Percentiles rank a stretch among this genome's conserved stretches.
phyloP scores from a whole-genome alignment of 306 rosid genomes.

The Gleditsia sinensis region DNA sequence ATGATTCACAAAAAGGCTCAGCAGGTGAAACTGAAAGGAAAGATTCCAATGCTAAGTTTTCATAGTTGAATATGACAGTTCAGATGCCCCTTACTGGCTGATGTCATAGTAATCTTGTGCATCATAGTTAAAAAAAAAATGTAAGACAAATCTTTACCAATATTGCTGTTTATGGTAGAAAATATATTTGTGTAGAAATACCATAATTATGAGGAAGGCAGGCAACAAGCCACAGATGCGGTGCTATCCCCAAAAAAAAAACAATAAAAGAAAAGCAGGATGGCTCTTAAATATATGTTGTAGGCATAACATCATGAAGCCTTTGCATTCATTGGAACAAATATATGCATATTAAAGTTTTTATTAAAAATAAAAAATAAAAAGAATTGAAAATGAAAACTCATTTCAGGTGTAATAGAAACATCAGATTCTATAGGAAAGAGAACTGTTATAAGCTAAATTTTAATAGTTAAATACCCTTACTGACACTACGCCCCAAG shows the following conservation, averaged over 20 bases:
- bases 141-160: background rate
- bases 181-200: background rate
- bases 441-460: background rate
- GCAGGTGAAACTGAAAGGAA: background rate
- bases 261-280: background rate
- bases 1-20: background rate
- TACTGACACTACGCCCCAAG: conserved; percentile 83
- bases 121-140: conserved; percentile 4
- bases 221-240: background rate
- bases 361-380: background rate
- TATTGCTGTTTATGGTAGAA: background rate
- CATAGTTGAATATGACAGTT: background rate
- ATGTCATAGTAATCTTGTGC: background rate
- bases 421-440: background rate
- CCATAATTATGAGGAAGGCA: background rate
- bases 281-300: background rate
- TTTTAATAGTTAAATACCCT: conserved; percentile 46
- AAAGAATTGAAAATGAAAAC: background rate
- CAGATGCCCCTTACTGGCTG: background rate
- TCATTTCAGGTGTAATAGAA: background rate
- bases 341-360: background rate
- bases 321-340: conserved; percentile 1
- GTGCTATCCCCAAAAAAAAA: background rate
- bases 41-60: background rate
- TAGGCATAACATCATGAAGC: conserved; percentile 13